These are phyloP conservation scores for Cubamyces lactineus DNA, from an alignment of 768 basidiomycete genomes.

Conservation along the genomic window DNA sequence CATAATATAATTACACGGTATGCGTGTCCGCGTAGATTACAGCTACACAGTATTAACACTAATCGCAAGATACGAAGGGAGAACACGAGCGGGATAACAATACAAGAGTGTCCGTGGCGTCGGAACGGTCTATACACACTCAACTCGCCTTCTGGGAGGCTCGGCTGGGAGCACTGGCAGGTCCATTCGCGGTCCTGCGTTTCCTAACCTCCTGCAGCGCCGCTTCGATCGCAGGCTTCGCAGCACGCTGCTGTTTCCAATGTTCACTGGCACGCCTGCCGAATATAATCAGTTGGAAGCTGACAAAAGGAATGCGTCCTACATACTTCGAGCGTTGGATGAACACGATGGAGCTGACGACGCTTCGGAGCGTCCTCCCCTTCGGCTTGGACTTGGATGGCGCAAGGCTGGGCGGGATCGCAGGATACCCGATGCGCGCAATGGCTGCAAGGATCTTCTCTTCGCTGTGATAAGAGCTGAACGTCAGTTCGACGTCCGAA, in stretches of 20 bases:
- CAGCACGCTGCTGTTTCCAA: conserved; percentile 66
- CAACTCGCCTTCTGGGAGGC: background rate
- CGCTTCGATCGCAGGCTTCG: conserved; percentile 61
- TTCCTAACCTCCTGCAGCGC: conserved; percentile 73
- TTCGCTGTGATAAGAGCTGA: conserved; percentile 49
- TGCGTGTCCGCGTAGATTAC: conserved; percentile 10
- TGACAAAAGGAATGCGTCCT: background rate
- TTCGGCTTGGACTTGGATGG: conserved; percentile 34
- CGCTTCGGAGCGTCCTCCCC: conserved; percentile 56
- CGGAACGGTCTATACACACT: background rate
- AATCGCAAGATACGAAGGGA: background rate
- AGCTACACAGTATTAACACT: conserved; percentile 16
- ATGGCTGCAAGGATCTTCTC: conserved; percentile 75
- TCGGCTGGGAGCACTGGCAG: background rate
- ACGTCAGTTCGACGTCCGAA: background rate
- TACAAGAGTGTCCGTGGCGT: conserved; percentile 1
- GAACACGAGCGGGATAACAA: background rate
- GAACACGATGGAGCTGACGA: conserved; percentile 64
- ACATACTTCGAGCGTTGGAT: conserved; percentile 65
- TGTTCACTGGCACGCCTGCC: conserved; percentile 58
- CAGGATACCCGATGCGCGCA: conserved; percentile 72
- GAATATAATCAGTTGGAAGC: conserved; percentile 17
- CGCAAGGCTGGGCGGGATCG: conserved; percentile 37
- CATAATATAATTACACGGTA: conserved; percentile 9
- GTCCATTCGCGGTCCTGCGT: conserved; percentile 15